These are phyloP conservation scores for Fragaria nilgerrensis DNA, from an alignment of 306 rosid genomes.

Conservation along the genomic window DNA sequence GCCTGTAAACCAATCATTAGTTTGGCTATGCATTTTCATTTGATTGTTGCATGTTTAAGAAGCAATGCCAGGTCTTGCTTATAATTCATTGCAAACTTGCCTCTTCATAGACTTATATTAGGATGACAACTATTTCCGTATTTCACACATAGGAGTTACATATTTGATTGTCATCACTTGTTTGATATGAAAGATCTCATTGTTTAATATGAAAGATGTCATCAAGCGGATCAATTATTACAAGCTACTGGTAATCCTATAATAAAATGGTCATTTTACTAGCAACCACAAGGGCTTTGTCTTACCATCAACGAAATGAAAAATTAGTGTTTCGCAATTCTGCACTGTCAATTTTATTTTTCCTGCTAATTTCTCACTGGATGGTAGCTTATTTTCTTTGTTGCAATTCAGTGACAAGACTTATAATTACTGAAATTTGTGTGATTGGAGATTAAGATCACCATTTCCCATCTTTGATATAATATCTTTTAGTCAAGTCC, in stretches of 20 bases:
- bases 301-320: background rate
- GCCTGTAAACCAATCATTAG: slow-evolving; percentile 11
- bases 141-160: slow-evolving; percentile 9
- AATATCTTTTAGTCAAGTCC: background rate
- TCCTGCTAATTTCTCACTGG: background rate
- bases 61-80: slow-evolving; percentile 9
- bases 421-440: background rate
- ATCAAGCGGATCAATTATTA: background rate
- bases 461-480: background rate
- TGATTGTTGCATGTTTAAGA: slow-evolving; percentile 14
- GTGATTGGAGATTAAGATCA: background rate
- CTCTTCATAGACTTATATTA: background rate
- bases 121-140: slow-evolving; percentile 19
- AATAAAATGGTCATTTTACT: background rate
- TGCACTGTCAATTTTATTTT: background rate
- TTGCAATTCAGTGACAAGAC: background rate
- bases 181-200: background rate
- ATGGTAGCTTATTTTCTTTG: background rate
- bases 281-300: background rate
- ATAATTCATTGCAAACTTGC: background rate
- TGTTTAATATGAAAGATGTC: background rate
- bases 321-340: background rate
- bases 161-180: background rate
- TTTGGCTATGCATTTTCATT: slow-evolving; percentile 7
- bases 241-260: background rate